A percentile compares a stretch with the other conserved stretches of the same genome.
Conservation (phyloP, 441 rosid genomes). For the Manihot esculenta region DNA sequence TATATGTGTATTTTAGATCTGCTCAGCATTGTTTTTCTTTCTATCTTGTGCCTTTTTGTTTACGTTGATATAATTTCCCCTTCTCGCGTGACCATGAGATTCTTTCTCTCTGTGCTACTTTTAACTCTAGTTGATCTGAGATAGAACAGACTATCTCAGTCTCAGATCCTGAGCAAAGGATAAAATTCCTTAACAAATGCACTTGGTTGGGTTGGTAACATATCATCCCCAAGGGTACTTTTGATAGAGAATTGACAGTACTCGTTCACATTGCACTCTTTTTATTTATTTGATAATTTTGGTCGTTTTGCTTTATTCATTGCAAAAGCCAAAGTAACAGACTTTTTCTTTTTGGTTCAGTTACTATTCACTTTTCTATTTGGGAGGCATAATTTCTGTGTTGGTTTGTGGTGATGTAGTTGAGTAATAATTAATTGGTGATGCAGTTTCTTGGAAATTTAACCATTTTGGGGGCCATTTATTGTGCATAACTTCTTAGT, state of each 20-base stretch:
- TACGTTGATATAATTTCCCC: background rate
- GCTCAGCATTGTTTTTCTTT: background rate
- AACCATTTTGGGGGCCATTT: slow-evolving; percentile 14
- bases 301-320: background rate
- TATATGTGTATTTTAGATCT: background rate
- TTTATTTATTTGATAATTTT: background rate
- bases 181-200: background rate
- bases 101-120: background rate
- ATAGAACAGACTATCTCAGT: background rate
- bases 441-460: background rate
- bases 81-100: slow-evolving; percentile 4
- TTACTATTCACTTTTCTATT: slow-evolving; percentile 9
- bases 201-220: background rate
- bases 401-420: background rate
- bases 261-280: background rate
- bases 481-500: background rate
- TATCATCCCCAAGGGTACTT: background rate
- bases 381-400: slow-evolving; percentile 1
- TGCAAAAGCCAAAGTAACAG: background rate
- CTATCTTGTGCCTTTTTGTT: background rate
- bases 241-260: background rate
- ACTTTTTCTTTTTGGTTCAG: background rate
- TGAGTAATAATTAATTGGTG: background rate
- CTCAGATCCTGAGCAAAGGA: background rate
- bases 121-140: background rate